Evolutionary conservation across 148 eudicot genomes (phyloP), one percentile per base, ranked within the genome.

Genomic region (Oxyria digyna): DNA sequence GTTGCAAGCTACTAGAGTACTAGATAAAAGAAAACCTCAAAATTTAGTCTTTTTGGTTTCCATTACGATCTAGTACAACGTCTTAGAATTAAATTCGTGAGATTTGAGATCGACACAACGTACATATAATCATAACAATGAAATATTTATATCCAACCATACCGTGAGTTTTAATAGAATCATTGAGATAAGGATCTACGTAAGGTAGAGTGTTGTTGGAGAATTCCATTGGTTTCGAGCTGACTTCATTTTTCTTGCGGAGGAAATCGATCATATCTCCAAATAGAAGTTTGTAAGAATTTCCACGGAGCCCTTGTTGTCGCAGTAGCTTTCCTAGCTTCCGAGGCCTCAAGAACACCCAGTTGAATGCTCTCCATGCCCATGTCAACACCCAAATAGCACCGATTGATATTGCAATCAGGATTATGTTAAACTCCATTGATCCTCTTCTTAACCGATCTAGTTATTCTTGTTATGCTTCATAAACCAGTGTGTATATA

Each of bases 331-430:
- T 72, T 21, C 64, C 69, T 17, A 72, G 15, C 27, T 63, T 64
- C 21, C 41, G 15, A 32, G 74, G 74, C 21, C 29, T 62, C 40
- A 72, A 45, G 41, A 67, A 64, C 3, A 45, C 69, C 74, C 50
- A 72, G 37, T 72, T 63, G 38, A 72, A 45, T 20, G 45, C 24
- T 45, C 69, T 72, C 42, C 55, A 72, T 27, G 68, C 69, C 68
- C 33, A 62, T 12, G 66, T 14, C 8, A 49, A n/a, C 17, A 23
- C 55, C 24, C 21, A 49, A 49, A 49, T 18, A n/a, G 24, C 55
- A 49, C 23, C 55, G 1, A 49, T 49, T 49, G 55, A 49, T 20
- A 49, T 0, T 20, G 17, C 5, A 20, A 49, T 24, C 26, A 20
- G 20, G 26, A 3, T 18, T 18, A 49, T 20, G 23, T 20, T 49